Base-by-base conservation (phyloP, 331 rosid genomes). In the Malus hybrid region DNA sequence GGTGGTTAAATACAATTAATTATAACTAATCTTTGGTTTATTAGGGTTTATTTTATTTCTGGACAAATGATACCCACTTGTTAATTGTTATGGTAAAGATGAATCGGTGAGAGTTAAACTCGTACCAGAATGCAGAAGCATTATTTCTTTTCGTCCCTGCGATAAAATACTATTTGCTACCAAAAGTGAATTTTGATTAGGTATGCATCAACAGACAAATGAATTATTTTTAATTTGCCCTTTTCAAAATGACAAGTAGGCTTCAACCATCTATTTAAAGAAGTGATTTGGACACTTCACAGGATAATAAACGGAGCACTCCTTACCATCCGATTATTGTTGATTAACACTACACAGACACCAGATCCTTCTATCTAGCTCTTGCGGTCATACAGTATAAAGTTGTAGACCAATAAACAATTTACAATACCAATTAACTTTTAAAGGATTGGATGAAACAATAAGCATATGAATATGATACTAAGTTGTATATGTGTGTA, bases 241-340 rank as follows among this genome's bases (percentile, higher is more conserved):
- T 9, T 65, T 64, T 65, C 10, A 6, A 32, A 65, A 65, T 65
- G 14, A 62, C 67, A 65, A 65, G 22, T 31, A 66, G 52, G 6
- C 10, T 66, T 66, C 50, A 75, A 80, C 80, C 22, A 69, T 66
- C 60, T 73, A 33, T 74, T 75, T 60, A 31, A 75, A 66, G 57
- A 44, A 16, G 1, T n/a, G 81, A 79, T 83, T 31, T 67, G 81
- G 66, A 77, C 83, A 75, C 71, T 65, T 71, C 83, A 65, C 75
- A 9, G 34, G 22, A 16, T 48, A 14, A 52, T 60, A 72, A 67
- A 63, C 29, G 29, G 73, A 76, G 86, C 83, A 78, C 83, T 60
- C 42, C 77, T 54, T 73, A 24, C 67, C 10, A 75, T 70, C 10
- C 15, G 77, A 18, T 39, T 19, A n/a, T 61, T 63, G 31, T 59